phyloP scores from a whole-genome alignment of 768 basidiomycete genomes.

The Boletellus ananas region DNA sequence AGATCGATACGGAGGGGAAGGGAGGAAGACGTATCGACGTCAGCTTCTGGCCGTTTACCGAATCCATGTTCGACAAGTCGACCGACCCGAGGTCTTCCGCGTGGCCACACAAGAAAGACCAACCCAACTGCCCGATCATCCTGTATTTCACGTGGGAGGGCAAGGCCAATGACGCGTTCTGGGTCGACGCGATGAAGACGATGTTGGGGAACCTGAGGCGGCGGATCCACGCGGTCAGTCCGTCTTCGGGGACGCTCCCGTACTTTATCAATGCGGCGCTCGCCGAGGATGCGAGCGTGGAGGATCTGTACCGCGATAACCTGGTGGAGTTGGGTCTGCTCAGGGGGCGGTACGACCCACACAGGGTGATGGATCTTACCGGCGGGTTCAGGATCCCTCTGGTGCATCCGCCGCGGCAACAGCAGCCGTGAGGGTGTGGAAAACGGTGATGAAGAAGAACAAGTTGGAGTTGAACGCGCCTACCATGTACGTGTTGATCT shows the following conservation, averaged over 20 bases:
- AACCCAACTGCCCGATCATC: constrained; percentile 13
- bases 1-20: background rate
- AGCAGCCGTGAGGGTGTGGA: too few species aligned
- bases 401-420: too few species aligned
- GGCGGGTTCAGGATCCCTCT: constrained; percentile 18
- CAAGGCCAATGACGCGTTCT: constrained; percentile 5
- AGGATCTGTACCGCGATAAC: constrained; percentile 8
- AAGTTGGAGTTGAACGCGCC: too few species aligned
- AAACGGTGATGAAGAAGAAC: too few species aligned
- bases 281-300: background rate
- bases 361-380: constrained; percentile 7
- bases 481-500: too few species aligned
- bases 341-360: constrained; percentile 11
- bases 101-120: constrained; percentile 10
- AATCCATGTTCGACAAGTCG: constrained; percentile 9
- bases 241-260: background rate
- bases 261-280: constrained; percentile 9
- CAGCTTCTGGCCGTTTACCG: constrained; percentile 15
- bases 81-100: constrained; percentile 3
- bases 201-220: background rate
- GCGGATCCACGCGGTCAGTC: background rate
- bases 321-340: background rate
- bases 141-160: constrained; percentile 15
- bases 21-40: constrained; percentile 1
- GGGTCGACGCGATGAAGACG: constrained; percentile 4